Conservation (phyloP, 139 green algal species). For the Asterochloris sp. region DNA sequence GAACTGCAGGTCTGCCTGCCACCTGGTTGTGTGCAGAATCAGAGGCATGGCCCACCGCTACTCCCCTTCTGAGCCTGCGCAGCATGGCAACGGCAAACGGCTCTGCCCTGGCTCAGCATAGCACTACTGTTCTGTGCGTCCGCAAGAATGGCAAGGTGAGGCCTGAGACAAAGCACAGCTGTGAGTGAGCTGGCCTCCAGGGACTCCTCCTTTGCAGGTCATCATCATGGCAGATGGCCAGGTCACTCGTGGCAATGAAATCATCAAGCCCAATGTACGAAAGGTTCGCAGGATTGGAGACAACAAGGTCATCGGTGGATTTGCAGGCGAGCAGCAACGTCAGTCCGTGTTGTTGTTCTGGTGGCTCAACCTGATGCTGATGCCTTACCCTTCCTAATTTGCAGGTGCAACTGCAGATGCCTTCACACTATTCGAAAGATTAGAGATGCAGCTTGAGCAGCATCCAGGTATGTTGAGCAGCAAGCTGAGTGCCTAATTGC, state of each 20-base stretch:
- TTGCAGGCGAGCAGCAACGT: slow-evolving; percentile 44
- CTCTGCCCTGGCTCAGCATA: neutral
- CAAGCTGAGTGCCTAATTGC: no score
- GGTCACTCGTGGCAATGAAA: slow-evolving; percentile 65
- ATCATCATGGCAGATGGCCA: slow-evolving; percentile 88
- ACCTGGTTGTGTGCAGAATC: neutral
- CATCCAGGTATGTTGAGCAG: slow-evolving; percentile 59
- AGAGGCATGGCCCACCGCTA: neutral
- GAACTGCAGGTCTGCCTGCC: no score
- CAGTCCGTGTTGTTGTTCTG: neutral
- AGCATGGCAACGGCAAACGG: neutral
- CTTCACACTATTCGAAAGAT: slow-evolving; percentile 85
- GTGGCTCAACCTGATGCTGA: neutral
- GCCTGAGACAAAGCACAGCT: neutral
- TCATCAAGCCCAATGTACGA: slow-evolving; percentile 87
- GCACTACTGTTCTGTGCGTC: slow-evolving; percentile 82
- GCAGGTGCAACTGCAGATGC: slow-evolving; percentile 85
- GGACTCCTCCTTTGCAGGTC: slow-evolving; percentile 40
- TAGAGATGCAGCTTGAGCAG: slow-evolving; percentile 86
- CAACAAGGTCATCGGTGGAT: slow-evolving; percentile 66
- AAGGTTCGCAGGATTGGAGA: slow-evolving; percentile 73
- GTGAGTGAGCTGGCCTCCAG: neutral
- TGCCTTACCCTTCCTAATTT: neutral
- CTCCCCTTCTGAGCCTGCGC: neutral
- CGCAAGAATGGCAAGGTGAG: slow-evolving; percentile 63